These are phyloP conservation scores for Hymenoscyphus infarciens DNA, from an alignment of 2,329 filamentous ascomycete genomes.

Conservation along the genomic window DNA sequence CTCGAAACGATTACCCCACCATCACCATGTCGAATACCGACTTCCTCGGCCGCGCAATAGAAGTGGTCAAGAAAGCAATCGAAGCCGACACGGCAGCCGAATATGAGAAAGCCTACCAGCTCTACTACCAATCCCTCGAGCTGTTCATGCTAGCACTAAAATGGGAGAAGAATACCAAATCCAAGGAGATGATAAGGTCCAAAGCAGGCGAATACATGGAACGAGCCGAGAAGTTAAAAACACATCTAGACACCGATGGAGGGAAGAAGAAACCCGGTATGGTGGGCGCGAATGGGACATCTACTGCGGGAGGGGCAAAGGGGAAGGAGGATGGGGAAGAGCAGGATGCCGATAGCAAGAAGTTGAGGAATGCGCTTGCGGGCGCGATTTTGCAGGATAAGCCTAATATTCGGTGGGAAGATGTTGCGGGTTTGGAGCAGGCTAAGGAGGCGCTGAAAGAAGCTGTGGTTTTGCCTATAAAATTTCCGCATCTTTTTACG, in stretches of 20 bases:
- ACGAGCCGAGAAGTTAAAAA: constrained; percentile 95
- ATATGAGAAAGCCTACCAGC: constrained; percentile 94
- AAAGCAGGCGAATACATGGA: constrained; percentile 98
- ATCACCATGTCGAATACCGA: constrained; percentile 86
- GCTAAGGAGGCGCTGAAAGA: constrained; percentile 98
- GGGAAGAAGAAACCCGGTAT: constrained; percentile 68
- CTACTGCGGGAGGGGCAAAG: constrained; percentile 58
- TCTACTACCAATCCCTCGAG: constrained; percentile 93
- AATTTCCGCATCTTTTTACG: constrained; percentile 93
- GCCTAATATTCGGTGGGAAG: constrained; percentile 96
- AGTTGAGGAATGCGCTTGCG: constrained; percentile 83
- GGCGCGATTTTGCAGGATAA: constrained; percentile 93
- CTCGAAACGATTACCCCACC: constrained; percentile 13
- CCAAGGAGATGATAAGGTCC: constrained; percentile 94
- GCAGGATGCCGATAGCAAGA: constrained; percentile 91
- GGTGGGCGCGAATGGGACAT: constrained; percentile 69
- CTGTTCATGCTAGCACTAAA: constrained; percentile 98
- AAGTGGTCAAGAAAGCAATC: constrained; percentile 95
- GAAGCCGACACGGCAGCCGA: constrained; percentile 92
- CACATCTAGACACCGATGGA: constrained; percentile 73
- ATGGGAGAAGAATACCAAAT: constrained; percentile 98
- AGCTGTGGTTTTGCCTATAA: constrained; percentile 95
- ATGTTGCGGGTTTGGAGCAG: constrained; percentile 88
- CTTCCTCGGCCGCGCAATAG: constrained; percentile 94
- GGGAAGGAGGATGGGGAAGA: constrained; percentile 57